Conservation (phyloP, 2,329 filamentous ascomycete species). For the Exophiala bonariae region DNA sequence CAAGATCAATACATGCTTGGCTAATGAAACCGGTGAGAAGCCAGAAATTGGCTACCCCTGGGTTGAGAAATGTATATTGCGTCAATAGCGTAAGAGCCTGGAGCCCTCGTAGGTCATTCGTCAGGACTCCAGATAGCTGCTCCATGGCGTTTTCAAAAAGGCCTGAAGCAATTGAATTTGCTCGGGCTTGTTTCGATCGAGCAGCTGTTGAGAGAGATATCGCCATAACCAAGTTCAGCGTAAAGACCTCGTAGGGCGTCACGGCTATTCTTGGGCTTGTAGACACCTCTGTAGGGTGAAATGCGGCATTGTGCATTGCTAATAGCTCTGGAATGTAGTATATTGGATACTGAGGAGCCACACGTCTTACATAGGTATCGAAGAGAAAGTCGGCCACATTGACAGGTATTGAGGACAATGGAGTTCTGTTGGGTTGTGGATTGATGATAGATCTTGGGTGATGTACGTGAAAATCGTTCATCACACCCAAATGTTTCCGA, state of each 20-base stretch:
- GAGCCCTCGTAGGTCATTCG: conserved; percentile 6
- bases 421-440: background rate
- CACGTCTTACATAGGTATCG: conserved; percentile 4
- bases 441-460: conserved; percentile 4
- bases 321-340: background rate
- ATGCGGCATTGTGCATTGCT: background rate
- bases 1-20: conserved; percentile 9
- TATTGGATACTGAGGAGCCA: conserved; percentile 4
- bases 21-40: conserved; percentile 4
- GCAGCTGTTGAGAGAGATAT: conserved; percentile 7
- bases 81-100: conserved; percentile 4
- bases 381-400: conserved; percentile 8
- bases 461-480: background rate
- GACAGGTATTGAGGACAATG: conserved; percentile 1
- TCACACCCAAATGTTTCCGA: background rate
- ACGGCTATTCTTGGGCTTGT: background rate
- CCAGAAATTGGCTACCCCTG: conserved; percentile 5
- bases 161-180: background rate
- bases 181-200: conserved; percentile 1
- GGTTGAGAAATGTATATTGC: conserved; percentile 6
- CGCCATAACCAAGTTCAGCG: conserved; percentile 6
- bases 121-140: conserved; percentile 2
- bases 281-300: background rate
- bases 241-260: conserved; percentile 1
- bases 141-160: conserved; percentile 6